A percentile compares a stretch with the other conserved stretches of the same genome.
Evolutionary conservation across 2,329 filamentous ascomycete species (phyloP).

Genomic region (Cadophora sp.): DNA sequence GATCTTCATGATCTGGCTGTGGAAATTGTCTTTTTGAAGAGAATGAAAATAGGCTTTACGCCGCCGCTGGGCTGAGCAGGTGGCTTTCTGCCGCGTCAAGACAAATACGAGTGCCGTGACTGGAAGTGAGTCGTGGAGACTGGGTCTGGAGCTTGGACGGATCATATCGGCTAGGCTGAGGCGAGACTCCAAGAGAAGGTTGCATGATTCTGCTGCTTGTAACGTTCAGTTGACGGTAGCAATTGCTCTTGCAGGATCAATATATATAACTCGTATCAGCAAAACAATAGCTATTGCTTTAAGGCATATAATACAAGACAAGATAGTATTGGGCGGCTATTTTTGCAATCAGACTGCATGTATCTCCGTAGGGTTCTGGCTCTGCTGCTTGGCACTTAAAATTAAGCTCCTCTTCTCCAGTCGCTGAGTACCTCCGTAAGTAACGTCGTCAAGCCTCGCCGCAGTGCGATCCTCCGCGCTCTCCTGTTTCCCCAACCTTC

Average conservation of each 20-base stretch:
- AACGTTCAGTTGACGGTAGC: background rate
- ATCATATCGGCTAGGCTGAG: background rate
- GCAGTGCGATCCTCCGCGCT: background rate
- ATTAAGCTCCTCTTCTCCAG: slow-evolving; percentile 12
- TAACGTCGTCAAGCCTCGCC: slow-evolving; percentile 13
- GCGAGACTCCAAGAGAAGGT: background rate
- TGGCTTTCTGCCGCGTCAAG: slow-evolving; percentile 10
- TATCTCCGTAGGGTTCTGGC: background rate
- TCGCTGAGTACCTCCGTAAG: slow-evolving; percentile 7
- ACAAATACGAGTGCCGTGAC: slow-evolving; percentile 10
- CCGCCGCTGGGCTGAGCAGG: background rate
- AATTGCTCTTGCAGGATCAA: background rate
- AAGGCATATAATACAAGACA: background rate
- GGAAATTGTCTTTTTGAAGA: background rate
- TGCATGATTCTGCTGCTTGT: background rate
- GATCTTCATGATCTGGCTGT: background rate
- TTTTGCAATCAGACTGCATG: background rate
- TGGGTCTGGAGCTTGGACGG: slow-evolving; percentile 3
- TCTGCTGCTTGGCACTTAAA: background rate
- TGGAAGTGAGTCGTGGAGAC: background rate
- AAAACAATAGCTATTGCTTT: background rate
- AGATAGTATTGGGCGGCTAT: background rate
- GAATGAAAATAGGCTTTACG: background rate
- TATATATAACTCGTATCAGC: background rate
- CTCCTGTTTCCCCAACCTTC: slow-evolving; percentile 9